Evolutionary conservation across 306 rosid genomes (phyloP).

Genomic region (Ormosia semicastrata): DNA sequence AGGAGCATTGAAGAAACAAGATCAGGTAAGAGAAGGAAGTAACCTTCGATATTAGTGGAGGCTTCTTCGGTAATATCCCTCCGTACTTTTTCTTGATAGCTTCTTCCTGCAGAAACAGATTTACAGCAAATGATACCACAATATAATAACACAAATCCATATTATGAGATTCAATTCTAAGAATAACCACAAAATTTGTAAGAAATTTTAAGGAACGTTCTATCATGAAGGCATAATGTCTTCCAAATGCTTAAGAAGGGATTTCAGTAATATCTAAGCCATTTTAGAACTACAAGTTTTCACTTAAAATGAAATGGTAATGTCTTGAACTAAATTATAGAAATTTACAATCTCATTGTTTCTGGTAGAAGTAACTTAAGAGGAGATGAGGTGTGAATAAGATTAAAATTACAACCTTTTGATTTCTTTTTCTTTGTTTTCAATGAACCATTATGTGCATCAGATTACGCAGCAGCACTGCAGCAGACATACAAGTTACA

Average conservation of each 20-base stretch:
- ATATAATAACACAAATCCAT: constrained; percentile 19
- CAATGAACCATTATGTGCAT: neutral
- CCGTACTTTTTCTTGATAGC: constrained; percentile 85
- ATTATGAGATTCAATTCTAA: constrained; percentile 1
- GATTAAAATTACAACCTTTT: neutral
- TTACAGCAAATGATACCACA: constrained; percentile 10
- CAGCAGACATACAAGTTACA: neutral
- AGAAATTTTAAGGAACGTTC: neutral
- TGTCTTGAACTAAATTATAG: neutral
- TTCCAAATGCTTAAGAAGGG: constrained; percentile 14
- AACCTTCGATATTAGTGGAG: constrained; percentile 97
- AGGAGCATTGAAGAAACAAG: neutral
- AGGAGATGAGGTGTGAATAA: neutral
- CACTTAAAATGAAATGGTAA: neutral
- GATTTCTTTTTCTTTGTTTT: neutral
- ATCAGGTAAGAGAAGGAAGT: neutral
- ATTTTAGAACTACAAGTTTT: neutral
- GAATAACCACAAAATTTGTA: neutral
- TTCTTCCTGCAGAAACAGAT: constrained; percentile 64
- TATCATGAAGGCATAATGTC: neutral
- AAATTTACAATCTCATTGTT: neutral
- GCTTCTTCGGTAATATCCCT: constrained; percentile 84
- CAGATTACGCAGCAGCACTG: neutral
- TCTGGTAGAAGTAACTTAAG: neutral
- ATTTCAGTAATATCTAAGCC: neutral